phyloP scores from a whole-genome alignment of 257 asterid species.

The Linaria vulgaris region DNA sequence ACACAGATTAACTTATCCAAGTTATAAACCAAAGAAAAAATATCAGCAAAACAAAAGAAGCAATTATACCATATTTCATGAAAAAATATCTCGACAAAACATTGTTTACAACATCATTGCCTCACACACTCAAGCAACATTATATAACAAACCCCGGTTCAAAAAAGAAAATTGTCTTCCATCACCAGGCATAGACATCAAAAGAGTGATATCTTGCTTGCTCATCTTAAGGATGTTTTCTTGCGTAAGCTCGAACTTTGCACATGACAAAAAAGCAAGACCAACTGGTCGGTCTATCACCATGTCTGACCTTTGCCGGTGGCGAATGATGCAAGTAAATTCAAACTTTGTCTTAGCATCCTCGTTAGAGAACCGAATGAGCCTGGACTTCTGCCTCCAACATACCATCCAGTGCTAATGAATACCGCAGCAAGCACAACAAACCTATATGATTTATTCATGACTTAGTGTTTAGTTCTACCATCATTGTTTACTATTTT shows the following conservation, averaged over 20 bases:
- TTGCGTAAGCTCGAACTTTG: constrained; percentile 32
- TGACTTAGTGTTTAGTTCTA: background rate
- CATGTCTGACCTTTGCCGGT: constrained; percentile 39
- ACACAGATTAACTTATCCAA: constrained; percentile 10
- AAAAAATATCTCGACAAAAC: constrained; percentile 18
- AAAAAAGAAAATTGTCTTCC: background rate
- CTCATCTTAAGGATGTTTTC: constrained; percentile 23
- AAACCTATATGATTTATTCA: background rate
- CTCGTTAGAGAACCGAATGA: constrained; percentile 45
- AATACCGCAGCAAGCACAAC: constrained; percentile 32
- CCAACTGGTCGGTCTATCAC: constrained; percentile 32
- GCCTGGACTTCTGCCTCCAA: constrained; percentile 33
- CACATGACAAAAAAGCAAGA: constrained; percentile 33
- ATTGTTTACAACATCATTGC: background rate
- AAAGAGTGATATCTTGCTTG: constrained; percentile 2
- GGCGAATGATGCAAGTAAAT: constrained; percentile 31
- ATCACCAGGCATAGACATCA: constrained; percentile 16
- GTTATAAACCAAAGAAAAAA: background rate
- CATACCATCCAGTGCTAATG: constrained; percentile 22
- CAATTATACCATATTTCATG: constrained; percentile 11
- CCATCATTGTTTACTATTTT: background rate
- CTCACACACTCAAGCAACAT: background rate
- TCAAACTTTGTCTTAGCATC: constrained; percentile 40
- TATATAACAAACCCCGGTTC: background rate
- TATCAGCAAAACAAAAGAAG: background rate